Evolutionary conservation across 371 early-diverging fungal genomes (phyloP).

Genomic region (Mortierella sp.): DNA sequence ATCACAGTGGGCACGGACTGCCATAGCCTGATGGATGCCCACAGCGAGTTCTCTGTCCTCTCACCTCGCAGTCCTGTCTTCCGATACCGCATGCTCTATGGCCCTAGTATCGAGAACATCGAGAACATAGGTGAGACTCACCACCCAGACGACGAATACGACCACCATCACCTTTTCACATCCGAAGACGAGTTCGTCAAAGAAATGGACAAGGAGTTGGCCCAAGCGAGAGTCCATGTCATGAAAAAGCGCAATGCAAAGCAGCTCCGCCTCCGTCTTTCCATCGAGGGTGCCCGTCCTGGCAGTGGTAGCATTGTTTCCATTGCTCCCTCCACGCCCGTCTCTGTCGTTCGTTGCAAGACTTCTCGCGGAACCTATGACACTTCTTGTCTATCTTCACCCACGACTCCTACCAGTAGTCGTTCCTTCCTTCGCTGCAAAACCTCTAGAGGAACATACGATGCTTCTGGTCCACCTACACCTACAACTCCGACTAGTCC

Average conservation of each 20-base stretch:
- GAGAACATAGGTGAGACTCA: conserved; percentile 16
- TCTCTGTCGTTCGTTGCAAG: neutral
- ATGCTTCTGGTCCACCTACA: neutral
- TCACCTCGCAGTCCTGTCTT: neutral
- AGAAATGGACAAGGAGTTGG: conserved; percentile 6
- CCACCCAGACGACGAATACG: neutral
- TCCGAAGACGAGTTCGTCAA: neutral
- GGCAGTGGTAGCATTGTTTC: neutral
- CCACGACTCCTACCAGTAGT: neutral
- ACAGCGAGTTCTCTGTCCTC: neutral
- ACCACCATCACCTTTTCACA: neutral
- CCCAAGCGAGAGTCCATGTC: neutral
- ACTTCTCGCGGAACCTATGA: conserved; percentile 17
- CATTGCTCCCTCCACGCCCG: neutral
- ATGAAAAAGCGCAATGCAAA: neutral
- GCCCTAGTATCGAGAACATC: conserved; percentile 36
- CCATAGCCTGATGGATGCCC: neutral
- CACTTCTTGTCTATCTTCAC: neutral
- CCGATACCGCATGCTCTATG: conserved; percentile 29
- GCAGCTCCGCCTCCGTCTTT: neutral
- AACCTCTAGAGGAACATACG: conserved; percentile 6
- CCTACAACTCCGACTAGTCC: neutral
- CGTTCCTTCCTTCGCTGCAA: conserved; percentile 15
- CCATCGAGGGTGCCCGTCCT: neutral
- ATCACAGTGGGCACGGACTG: neutral